Percentiles rank a stretch among this genome's conserved stretches.
phyloP scores from a whole-genome alignment of 257 asterid species.

The Fraxinus americana region DNA sequence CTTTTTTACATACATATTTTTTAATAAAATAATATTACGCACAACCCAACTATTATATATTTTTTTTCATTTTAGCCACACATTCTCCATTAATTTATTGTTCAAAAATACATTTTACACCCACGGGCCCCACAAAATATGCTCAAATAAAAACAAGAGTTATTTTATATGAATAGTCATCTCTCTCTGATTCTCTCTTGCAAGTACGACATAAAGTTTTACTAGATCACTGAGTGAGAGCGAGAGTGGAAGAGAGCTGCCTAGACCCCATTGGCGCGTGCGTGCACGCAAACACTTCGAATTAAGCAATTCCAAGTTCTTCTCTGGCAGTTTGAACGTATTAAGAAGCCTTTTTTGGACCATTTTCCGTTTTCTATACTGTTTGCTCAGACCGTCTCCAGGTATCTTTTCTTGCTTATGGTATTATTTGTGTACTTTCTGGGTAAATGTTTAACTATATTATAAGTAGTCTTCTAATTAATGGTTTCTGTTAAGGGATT shows the following conservation, averaged over 20 bases:
- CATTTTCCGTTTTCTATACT: neutral
- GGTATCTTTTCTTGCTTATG: conserved; percentile 20
- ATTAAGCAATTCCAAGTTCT: neutral
- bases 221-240: neutral
- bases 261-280: neutral
- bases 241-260: neutral
- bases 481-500: conserved; percentile 37
- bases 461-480: conserved; percentile 17
- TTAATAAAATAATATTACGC: too few relatives aligned
- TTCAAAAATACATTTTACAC: too few relatives aligned
- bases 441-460: conserved; percentile 9
- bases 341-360: neutral
- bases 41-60: too few relatives aligned
- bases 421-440: neutral
- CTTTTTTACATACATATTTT: too few relatives aligned
- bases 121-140: too few relatives aligned
- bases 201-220: neutral
- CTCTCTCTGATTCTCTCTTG: neutral
- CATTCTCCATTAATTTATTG: too few relatives aligned
- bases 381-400: conserved; percentile 4
- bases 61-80: too few relatives aligned
- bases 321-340: neutral
- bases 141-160: too few relatives aligned
- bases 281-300: neutral
- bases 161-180: too few relatives aligned